Evolutionary conservation across 2,329 filamentous ascomycete genomes (phyloP), one percentile per base, ranked within the genome.

Genomic region (Colletotrichum musicola): DNA sequence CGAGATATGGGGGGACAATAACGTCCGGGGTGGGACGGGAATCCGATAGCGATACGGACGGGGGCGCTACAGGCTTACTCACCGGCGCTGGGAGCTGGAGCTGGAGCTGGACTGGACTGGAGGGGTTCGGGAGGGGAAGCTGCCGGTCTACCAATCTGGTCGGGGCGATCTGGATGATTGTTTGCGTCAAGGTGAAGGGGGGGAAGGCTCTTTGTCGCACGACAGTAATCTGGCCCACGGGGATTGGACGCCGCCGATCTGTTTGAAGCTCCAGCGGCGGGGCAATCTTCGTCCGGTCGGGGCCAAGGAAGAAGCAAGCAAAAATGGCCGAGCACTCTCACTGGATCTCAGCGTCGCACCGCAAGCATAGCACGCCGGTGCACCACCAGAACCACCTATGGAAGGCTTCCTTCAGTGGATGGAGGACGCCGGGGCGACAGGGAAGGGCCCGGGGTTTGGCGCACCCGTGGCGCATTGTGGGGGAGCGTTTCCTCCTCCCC

Each of bases 401-500:
- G 30, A 35, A 35, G 30, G 30, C 30, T 10, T 35, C 30, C 30
- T 35, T 35, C 30, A 35, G 6, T 35, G 30, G 30, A 35, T 13
- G 57, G 4, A 53, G 46, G 30, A 38, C 55, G 18, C 58, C n/a
- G 18, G 20, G 51, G 46, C 27, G 62, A 61, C 66, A 60, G 62
- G 62, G 66, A 61, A 61, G 55, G 35, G 62, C 55, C 66, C 30
- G 55, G 66, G 62, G 49, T 50, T 40, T 12, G 25, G 44, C 16
- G 49, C 30, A 42, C 27, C 35, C 7, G 46, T 58, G 54, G 61
- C 44, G 9, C 47, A n/a, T 49, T 68, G 65, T 65, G 66, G 62
- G 61, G 58, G 55, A 35, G 22, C 30, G 49, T 61, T 49, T 46
- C 38, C 50, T 60, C 66, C 47, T 55, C 65, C 65, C 66, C 62